Conservation (phyloP, 495 filamentous ascomycete species). For the Penicillium riverlandense region DNA sequence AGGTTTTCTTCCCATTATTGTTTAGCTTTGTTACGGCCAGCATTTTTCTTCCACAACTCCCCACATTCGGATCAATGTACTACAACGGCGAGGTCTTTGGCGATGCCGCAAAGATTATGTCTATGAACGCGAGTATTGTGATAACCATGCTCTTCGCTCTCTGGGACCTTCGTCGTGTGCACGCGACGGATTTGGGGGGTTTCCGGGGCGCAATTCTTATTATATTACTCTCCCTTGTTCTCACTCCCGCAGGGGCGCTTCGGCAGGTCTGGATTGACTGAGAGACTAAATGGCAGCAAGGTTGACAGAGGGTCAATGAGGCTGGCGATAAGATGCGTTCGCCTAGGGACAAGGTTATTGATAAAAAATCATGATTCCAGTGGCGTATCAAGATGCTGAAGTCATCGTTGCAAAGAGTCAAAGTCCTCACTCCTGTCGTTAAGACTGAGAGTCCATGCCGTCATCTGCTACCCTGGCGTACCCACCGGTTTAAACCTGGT, state of each 20-base stretch:
- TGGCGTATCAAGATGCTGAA: too few species aligned
- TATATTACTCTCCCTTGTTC: not conserved
- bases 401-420: too few species aligned
- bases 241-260: not conserved
- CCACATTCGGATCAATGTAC: too few species aligned
- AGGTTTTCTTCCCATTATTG: too few species aligned
- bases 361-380: not conserved
- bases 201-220: not conserved
- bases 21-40: too few species aligned
- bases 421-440: too few species aligned
- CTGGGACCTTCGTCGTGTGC: slow-evolving; percentile 4
- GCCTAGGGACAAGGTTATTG: not conserved
- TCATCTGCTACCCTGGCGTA: slow-evolving; percentile 13
- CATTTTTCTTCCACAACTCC: too few species aligned
- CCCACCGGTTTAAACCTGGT: slow-evolving; percentile 11
- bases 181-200: not conserved
- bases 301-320: not conserved
- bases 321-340: not conserved
- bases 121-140: not conserved
- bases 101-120: not conserved
- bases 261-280: not conserved
- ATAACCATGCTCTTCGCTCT: slow-evolving; percentile 1
- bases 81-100: not conserved
- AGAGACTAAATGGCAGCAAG: slow-evolving; percentile 1
- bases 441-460: not conserved